phyloP scores from a whole-genome alignment of 768 basidiomycete species.

The Rhizopogon vesiculosus region DNA sequence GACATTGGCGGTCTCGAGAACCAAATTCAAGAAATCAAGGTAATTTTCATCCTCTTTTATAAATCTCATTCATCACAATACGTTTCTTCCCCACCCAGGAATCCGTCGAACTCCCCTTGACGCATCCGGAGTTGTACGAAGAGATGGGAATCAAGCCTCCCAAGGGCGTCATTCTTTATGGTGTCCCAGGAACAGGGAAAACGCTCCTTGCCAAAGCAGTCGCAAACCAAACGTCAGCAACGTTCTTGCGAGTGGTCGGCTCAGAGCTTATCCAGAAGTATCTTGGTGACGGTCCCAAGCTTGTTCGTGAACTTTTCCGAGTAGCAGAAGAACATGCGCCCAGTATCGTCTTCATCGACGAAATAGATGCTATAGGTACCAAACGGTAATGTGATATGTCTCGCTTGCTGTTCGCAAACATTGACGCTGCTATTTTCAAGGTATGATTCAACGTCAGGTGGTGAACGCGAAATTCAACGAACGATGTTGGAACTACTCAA shows the following conservation, averaged over 20 bases:
- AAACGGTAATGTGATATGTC: constrained; percentile 65
- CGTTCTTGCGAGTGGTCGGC: constrained; percentile 95
- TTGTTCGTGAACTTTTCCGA: constrained; percentile 95
- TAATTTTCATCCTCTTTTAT: constrained; percentile 18
- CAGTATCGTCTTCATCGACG: constrained; percentile 98
- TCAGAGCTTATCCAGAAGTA: constrained; percentile 99
- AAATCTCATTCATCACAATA: no score
- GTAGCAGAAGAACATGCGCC: constrained; percentile 98
- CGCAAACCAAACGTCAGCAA: constrained; percentile 97
- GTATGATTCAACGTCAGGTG: constrained; percentile 97
- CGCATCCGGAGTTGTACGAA: constrained; percentile 97
- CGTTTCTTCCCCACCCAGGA: constrained; percentile 46
- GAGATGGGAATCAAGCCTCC: constrained; percentile 99
- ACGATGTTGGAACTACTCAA: constrained; percentile 99
- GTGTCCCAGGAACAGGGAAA: constrained; percentile 97
- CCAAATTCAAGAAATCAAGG: constrained; percentile 99
- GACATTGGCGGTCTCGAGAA: constrained; percentile 95
- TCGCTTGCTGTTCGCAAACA: constrained; percentile 1
- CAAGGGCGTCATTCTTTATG: constrained; percentile 98
- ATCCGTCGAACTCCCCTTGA: constrained; percentile 95
- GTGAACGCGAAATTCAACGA: constrained; percentile 98
- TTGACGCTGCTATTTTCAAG: constrained; percentile 32
- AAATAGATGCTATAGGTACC: constrained; percentile 97
- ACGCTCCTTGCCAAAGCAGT: constrained; percentile 97
- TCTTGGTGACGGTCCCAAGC: constrained; percentile 96